phyloP scores from a whole-genome alignment of 23 red algal genomes.

The Gracilaria caudata region DNA sequence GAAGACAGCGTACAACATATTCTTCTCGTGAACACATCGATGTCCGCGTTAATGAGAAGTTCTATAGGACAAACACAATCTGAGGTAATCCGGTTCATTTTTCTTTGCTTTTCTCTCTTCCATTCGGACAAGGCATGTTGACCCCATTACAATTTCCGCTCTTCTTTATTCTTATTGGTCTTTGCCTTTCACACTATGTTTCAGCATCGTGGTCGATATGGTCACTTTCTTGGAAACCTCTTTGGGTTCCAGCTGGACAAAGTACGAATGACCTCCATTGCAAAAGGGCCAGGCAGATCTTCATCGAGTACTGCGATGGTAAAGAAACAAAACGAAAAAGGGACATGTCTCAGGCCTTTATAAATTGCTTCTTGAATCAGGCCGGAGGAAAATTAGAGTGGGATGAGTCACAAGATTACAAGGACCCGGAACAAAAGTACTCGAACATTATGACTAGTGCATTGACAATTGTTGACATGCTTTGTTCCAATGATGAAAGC shows the following conservation, averaged over 20 bases:
- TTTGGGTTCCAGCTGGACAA: neutral
- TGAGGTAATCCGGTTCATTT: too few species aligned
- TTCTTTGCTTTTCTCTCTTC: too few species aligned
- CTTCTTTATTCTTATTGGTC: neutral
- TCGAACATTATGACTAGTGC: neutral
- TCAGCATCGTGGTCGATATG: slow-evolving; percentile 15
- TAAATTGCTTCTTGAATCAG: neutral
- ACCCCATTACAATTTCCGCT: neutral
- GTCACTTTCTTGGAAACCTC: neutral
- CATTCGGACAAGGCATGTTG: neutral
- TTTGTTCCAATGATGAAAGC: neutral
- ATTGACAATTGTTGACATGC: neutral
- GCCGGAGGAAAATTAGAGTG: neutral
- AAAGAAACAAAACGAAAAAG: neutral
- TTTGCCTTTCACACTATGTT: neutral
- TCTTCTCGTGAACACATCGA: neutral
- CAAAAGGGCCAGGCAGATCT: neutral
- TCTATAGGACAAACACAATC: neutral
- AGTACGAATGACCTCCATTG: neutral
- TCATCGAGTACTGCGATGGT: neutral
- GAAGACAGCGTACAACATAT: neutral
- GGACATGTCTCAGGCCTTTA: neutral
- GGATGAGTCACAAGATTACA: neutral
- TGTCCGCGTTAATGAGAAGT: neutral
- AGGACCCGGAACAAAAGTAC: neutral